Conservation (phyloP, 1,284 basidiomycete genomes). For the Phenoliferia sp. region DNA sequence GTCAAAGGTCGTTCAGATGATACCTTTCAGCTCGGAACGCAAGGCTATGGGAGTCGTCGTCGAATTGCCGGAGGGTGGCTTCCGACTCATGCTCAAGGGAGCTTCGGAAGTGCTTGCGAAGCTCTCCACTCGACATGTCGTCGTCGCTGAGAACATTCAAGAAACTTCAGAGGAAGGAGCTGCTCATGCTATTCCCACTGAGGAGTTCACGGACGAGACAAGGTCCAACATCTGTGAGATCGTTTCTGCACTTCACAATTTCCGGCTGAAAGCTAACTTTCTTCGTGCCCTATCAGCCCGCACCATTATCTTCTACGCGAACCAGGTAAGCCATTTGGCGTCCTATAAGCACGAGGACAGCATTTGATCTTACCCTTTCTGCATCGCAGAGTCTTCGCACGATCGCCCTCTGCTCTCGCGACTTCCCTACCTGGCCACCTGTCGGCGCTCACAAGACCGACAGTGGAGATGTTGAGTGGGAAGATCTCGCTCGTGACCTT, state of each 20-base stretch:
- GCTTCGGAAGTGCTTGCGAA: slow-evolving; percentile 87
- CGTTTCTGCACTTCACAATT: background rate
- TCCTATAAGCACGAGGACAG: too few species aligned
- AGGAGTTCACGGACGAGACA: slow-evolving; percentile 58
- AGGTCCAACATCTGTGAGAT: slow-evolving; percentile 64
- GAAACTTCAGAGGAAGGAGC: slow-evolving; percentile 19
- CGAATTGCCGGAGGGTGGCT: slow-evolving; percentile 52
- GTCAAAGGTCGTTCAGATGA: slow-evolving; percentile 74
- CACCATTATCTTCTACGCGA: slow-evolving; percentile 95
- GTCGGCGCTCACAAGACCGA: slow-evolving; percentile 46
- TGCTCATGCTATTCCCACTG: slow-evolving; percentile 52
- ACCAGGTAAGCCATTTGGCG: slow-evolving; percentile 55
- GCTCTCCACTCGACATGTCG: slow-evolving; percentile 66
- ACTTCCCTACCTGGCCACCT: slow-evolving; percentile 85
- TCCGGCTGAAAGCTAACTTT: background rate
- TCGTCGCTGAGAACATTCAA: slow-evolving; percentile 49
- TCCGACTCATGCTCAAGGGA: slow-evolving; percentile 82
- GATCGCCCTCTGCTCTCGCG: slow-evolving; percentile 86
- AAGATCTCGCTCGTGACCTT: slow-evolving; percentile 64
- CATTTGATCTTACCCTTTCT: background rate
- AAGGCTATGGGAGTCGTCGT: slow-evolving; percentile 96
- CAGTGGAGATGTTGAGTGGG: slow-evolving; percentile 58
- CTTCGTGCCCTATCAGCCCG: slow-evolving; percentile 39
- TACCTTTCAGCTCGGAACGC: slow-evolving; percentile 90
- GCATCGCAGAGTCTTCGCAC: slow-evolving; percentile 63